These are phyloP conservation scores for Calonectria pauciramosa DNA, from an alignment of 2,329 filamentous ascomycete genomes.

Conservation along the genomic window DNA sequence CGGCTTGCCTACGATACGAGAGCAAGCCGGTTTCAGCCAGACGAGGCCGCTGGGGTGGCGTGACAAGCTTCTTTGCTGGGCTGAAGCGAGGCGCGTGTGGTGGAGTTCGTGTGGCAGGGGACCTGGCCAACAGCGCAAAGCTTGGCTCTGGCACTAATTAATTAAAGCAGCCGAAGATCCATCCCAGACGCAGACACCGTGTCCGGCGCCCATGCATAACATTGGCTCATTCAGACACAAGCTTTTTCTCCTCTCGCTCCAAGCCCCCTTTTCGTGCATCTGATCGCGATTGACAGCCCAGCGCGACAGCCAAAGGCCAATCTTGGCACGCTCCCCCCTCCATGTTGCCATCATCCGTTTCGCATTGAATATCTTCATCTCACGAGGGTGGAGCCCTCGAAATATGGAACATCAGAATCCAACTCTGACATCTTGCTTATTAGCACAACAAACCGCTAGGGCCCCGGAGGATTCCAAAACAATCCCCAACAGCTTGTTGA, in stretches of 20 bases:
- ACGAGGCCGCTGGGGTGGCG: not conserved
- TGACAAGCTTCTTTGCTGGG: not conserved
- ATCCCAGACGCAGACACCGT: not conserved
- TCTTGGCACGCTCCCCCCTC: not conserved
- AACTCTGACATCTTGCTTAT: not conserved
- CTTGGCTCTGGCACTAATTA: conserved; percentile 10
- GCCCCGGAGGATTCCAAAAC: not conserved
- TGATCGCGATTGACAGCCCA: conserved; percentile 3
- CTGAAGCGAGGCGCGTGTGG: conserved; percentile 2
- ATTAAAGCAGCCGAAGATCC: conserved; percentile 4
- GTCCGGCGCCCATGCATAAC: not conserved
- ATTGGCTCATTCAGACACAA: not conserved
- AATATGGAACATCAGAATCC: not conserved
- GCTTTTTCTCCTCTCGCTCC: not conserved
- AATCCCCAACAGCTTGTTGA: not conserved
- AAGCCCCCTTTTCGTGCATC: conserved; percentile 7
- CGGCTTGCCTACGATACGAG: not conserved
- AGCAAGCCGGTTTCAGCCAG: not conserved
- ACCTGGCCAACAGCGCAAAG: not conserved
- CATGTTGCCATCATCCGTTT: not conserved
- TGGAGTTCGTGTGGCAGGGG: not conserved
- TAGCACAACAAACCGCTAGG: not conserved
- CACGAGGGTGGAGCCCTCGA: not conserved
- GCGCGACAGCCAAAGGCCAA: not conserved
- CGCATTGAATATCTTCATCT: not conserved